A percentile compares a stretch with the other conserved stretches of the same genome.
These are phyloP conservation scores for Mycena epipterygia DNA, from an alignment of 768 basidiomycete genomes.

Conservation along the genomic window DNA sequence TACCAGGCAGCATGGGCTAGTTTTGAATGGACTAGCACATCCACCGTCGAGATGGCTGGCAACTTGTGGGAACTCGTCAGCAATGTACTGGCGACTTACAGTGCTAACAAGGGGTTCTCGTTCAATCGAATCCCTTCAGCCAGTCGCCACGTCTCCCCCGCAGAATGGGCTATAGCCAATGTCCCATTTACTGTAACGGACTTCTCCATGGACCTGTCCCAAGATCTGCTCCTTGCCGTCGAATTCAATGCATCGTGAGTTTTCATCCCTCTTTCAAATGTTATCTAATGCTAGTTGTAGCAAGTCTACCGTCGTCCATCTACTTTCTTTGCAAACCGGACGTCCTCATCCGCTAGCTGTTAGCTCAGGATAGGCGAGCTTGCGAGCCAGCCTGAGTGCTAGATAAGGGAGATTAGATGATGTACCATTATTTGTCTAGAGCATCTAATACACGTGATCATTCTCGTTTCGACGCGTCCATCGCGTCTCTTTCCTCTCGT, in stretches of 20 bases:
- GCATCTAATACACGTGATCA: no score
- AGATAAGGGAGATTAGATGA: no score
- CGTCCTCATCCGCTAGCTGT: constrained; percentile 43
- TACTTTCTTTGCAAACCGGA: constrained; percentile 47
- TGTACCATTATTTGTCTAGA: no score
- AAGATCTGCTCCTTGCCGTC: constrained; percentile 51
- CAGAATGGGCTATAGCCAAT: constrained; percentile 42
- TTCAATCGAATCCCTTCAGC: constrained; percentile 47
- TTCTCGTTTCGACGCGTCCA: no score
- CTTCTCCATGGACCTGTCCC: constrained; percentile 52
- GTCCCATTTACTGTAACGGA: constrained; percentile 48
- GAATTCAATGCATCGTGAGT: constrained; percentile 32
- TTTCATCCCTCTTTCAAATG: not conserved
- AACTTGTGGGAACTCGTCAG: constrained; percentile 51
- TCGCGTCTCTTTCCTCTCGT: no score
- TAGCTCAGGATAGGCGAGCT: no score
- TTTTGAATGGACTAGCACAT: constrained; percentile 36
- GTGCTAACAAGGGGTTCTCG: constrained; percentile 33
- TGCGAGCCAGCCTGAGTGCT: no score
- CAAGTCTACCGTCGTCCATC: constrained; percentile 38
- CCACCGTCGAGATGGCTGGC: constrained; percentile 36
- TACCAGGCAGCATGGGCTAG: constrained; percentile 47
- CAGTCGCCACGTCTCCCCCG: constrained; percentile 42
- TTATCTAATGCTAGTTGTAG: not conserved
- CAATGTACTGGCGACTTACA: constrained; percentile 46